These are phyloP conservation scores for Schoenoplectus triqueter DNA, from an alignment of 202 grass and related monocot genomes.

Conservation along the genomic window DNA sequence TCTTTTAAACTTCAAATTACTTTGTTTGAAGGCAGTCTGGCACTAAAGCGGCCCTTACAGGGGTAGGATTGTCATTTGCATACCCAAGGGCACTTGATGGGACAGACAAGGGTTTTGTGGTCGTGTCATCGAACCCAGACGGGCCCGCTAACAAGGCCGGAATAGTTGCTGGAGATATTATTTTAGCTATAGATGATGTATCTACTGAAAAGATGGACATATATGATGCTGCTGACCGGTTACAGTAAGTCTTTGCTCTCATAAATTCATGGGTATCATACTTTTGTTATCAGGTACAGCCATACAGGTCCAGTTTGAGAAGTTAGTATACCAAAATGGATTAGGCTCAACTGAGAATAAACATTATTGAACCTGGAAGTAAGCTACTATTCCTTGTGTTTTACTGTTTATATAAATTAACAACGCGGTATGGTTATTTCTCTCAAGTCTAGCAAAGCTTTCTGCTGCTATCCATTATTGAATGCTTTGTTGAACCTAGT, in stretches of 20 bases:
- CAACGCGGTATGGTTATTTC: not conserved
- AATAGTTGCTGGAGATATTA: slow-evolving; percentile 78
- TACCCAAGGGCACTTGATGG: slow-evolving; percentile 68
- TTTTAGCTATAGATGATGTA: slow-evolving; percentile 76
- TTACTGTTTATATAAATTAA: not conserved
- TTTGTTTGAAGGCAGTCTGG: slow-evolving; percentile 97
- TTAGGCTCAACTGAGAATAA: slow-evolving; percentile 1
- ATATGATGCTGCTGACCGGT: slow-evolving; percentile 82
- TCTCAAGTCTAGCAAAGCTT: not conserved
- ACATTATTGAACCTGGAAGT: not conserved
- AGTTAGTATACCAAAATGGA: slow-evolving; percentile 19
- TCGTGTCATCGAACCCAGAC: slow-evolving; percentile 75
- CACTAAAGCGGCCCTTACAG: slow-evolving; percentile 89
- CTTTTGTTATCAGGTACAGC: not conserved
- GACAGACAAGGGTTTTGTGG: slow-evolving; percentile 70
- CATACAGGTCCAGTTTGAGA: slow-evolving; percentile 13
- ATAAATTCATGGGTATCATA: not conserved
- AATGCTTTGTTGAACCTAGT: not conserved
- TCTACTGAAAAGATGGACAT: slow-evolving; percentile 92
- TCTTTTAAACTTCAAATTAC: slow-evolving; percentile 48
- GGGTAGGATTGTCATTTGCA: slow-evolving; percentile 87
- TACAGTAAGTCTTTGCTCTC: slow-evolving; percentile 62
- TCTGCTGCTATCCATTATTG: not conserved
- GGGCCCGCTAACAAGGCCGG: slow-evolving; percentile 88
- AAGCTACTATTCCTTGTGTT: not conserved